phyloP scores from a whole-genome alignment of 495 filamentous ascomycete genomes.

The Aspergillus diversus region DNA sequence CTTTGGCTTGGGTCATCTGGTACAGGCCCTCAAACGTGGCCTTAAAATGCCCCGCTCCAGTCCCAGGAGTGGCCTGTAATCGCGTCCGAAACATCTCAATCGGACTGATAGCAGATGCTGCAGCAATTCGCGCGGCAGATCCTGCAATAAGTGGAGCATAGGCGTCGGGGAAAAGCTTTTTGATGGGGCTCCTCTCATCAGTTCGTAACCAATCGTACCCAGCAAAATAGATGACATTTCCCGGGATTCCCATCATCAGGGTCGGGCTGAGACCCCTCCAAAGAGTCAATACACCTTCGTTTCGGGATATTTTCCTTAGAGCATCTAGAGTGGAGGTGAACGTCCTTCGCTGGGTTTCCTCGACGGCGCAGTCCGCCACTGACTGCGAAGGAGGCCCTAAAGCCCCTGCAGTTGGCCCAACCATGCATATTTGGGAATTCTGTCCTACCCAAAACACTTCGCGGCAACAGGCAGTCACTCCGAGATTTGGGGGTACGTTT shows the following conservation, averaged over 20 bases:
- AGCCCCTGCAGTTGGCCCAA: constrained; percentile 47
- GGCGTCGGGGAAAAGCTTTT: constrained; percentile 56
- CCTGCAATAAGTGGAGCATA: constrained; percentile 84
- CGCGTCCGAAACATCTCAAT: constrained; percentile 95
- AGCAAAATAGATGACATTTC: constrained; percentile 97
- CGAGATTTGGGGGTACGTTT: constrained; percentile 73
- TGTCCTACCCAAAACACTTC: constrained; percentile 97
- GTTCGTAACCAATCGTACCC: constrained; percentile 94
- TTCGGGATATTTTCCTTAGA: constrained; percentile 91
- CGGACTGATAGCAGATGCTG: constrained; percentile 82
- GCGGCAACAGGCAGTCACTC: constrained; percentile 92
- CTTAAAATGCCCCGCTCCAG: constrained; percentile 64
- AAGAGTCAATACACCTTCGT: constrained; percentile 84
- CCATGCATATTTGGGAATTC: constrained; percentile 78
- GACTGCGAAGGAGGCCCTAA: constrained; percentile 36
- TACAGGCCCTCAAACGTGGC: constrained; percentile 74
- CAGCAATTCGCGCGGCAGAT: constrained; percentile 72
- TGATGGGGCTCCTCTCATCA: constrained; percentile 69
- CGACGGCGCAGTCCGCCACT: constrained; percentile 76
- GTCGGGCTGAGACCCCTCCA: constrained; percentile 95
- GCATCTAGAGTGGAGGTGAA: constrained; percentile 93
- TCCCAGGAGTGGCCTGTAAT: constrained; percentile 72
- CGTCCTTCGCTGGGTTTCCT: constrained; percentile 79
- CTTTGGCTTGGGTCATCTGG: constrained; percentile 76
- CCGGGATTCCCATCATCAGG: constrained; percentile 89